Conservation (phyloP, 352 stramenopile genomes). For the Discostella stelligera region DNA sequence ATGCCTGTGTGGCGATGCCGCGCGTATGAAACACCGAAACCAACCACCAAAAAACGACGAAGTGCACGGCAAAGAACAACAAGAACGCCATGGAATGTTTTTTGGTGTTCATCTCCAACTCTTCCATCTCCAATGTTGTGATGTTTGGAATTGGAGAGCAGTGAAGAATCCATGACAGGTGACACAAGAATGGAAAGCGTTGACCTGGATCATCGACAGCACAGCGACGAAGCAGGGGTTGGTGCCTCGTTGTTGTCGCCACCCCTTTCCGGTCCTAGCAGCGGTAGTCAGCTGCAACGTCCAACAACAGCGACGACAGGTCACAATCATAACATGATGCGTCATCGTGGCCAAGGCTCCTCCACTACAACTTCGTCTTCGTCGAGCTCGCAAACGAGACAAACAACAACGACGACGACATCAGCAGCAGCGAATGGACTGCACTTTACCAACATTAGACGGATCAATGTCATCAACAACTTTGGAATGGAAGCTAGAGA, state of each 20-base stretch:
- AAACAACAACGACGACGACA: no score
- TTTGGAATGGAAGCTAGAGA: not conserved
- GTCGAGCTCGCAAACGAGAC: not conserved
- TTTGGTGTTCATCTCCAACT: no score
- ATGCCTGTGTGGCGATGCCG: no score
- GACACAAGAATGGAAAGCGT: not conserved
- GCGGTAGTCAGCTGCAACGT: not conserved
- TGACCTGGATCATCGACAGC: not conserved
- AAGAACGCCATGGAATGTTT: no score
- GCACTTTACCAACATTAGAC: slow-evolving; percentile 7
- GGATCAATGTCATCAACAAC: slow-evolving; percentile 10
- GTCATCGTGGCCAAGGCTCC: not conserved
- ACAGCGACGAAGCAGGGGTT: not conserved
- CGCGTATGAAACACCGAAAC: no score
- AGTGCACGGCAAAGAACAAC: no score
- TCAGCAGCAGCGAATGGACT: not conserved
- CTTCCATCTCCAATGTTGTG: no score
- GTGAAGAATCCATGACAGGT: not conserved
- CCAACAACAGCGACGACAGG: no score
- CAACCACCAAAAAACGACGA: no score
- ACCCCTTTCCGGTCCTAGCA: not conserved
- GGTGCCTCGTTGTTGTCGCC: not conserved
- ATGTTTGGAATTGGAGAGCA: no score
- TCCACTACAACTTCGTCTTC: not conserved
- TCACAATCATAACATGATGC: not conserved